Percentiles rank a stretch among this genome's conserved stretches.
Conservation (phyloP, 768 basidiomycete genomes). For the Lepiota subincarnata region DNA sequence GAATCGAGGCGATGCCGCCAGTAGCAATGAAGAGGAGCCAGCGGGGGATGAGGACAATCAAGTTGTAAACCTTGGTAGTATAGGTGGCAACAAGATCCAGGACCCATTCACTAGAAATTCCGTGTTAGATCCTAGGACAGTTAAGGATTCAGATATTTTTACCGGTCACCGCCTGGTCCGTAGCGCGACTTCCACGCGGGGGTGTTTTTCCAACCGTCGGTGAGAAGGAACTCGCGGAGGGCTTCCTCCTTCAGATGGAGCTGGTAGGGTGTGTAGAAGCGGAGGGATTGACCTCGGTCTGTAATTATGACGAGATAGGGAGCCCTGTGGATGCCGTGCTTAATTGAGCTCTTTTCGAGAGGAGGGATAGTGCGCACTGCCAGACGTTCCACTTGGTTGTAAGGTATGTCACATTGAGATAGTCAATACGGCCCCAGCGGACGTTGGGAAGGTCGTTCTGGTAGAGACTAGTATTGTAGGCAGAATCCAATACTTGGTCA, state of each 20-base stretch:
- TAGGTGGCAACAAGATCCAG: slow-evolving; percentile 54
- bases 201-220: slow-evolving; percentile 59
- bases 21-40: slow-evolving; percentile 68
- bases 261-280: slow-evolving; percentile 69
- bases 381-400: slow-evolving; percentile 87
- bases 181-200: slow-evolving; percentile 66
- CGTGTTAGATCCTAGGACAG: not conserved
- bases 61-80: slow-evolving; percentile 49
- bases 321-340: slow-evolving; percentile 43
- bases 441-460: slow-evolving; percentile 65
- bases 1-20: slow-evolving; percentile 60
- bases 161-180: slow-evolving; percentile 78
- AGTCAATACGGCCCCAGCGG: slow-evolving; percentile 85
- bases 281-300: slow-evolving; percentile 72
- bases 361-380: slow-evolving; percentile 50
- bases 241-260: slow-evolving; percentile 56
- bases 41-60: slow-evolving; percentile 54
- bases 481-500: slow-evolving; percentile 70
- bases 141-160: slow-evolving; percentile 11
- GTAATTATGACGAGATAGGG: slow-evolving; percentile 69
- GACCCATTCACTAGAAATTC: slow-evolving; percentile 55
- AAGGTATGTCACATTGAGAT: slow-evolving; percentile 74
- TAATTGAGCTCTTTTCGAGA: not conserved
- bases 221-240: slow-evolving; percentile 62
- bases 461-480: slow-evolving; percentile 60